Evolutionary conservation across 2,329 filamentous ascomycete species (phyloP).

Genomic region (Colletotrichum destructivum): DNA sequence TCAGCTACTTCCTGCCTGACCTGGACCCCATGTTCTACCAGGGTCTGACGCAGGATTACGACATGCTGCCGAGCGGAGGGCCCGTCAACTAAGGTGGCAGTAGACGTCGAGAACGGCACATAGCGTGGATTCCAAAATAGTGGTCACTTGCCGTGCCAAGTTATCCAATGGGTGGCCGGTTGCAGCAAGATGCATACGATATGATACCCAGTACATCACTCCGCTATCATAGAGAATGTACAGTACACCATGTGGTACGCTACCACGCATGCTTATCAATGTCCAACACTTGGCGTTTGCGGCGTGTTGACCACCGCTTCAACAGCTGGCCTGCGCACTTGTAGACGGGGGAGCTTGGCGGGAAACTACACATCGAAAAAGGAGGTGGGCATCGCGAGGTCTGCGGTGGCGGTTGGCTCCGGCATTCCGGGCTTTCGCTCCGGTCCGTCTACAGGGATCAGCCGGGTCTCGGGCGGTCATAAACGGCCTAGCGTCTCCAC

Average conservation of each 20-base stretch:
- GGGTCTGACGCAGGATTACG: slow-evolving; percentile 14
- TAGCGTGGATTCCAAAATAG: background rate
- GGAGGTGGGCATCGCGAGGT: background rate
- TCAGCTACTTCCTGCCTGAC: slow-evolving; percentile 46
- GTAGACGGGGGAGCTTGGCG: background rate
- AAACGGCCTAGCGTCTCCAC: slow-evolving; percentile 24
- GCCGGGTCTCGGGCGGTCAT: slow-evolving; percentile 7
- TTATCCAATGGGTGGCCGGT: no score
- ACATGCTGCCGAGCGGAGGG: slow-evolving; percentile 30
- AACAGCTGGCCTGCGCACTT: background rate
- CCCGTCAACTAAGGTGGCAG: background rate
- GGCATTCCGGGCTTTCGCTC: slow-evolving; percentile 15
- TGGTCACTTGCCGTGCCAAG: background rate
- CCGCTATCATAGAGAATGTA: no score
- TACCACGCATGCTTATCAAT: background rate
- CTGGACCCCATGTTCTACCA: slow-evolving; percentile 46
- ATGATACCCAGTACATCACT: no score
- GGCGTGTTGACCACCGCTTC: no score
- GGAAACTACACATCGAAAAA: background rate
- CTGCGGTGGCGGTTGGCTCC: background rate
- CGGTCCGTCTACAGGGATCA: slow-evolving; percentile 20
- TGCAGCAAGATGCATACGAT: no score
- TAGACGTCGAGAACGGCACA: background rate
- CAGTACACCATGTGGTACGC: no score
- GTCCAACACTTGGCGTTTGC: background rate